These are phyloP conservation scores for Takakia lepidozioides DNA, from an alignment of 225 moss, liverwort and hornwort species.

Conservation along the genomic window DNA sequence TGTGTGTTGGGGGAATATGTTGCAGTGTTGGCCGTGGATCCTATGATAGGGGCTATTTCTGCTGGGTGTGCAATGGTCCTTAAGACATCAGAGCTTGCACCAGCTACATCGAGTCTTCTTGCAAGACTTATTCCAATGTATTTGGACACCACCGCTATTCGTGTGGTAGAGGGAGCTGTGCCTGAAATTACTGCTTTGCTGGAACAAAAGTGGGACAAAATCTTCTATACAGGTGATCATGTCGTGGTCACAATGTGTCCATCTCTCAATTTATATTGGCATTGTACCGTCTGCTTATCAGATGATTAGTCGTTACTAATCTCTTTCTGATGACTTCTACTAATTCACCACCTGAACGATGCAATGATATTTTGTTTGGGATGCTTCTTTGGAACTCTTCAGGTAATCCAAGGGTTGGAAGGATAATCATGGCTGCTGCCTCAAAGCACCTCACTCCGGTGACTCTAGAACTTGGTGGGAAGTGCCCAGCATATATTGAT, in stretches of 20 bases:
- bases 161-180: constrained; percentile 60
- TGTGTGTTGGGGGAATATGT: too few species aligned
- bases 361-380: too few species aligned
- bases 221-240: constrained; percentile 53
- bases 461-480: constrained; percentile 70
- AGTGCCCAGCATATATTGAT: constrained; percentile 62
- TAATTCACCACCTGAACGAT: too few species aligned
- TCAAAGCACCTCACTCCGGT: constrained; percentile 72
- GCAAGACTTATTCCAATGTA: constrained; percentile 55
- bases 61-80: constrained; percentile 63
- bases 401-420: constrained; percentile 59
- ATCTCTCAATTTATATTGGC: too few species aligned
- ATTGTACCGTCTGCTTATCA: too few species aligned
- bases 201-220: constrained; percentile 72
- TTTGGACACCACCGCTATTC: constrained; percentile 43
- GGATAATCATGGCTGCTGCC: constrained; percentile 55
- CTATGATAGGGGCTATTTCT: constrained; percentile 52
- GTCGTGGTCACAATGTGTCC: too few species aligned
- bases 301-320: too few species aligned
- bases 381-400: too few species aligned
- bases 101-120: constrained; percentile 51
- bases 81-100: constrained; percentile 60
- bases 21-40: constrained; percentile 54
- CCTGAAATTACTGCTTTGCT: constrained; percentile 37
- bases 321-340: too few species aligned